phyloP scores from a whole-genome alignment of 495 filamentous ascomycete species.

The Hyaloscypha hepaticicola region DNA sequence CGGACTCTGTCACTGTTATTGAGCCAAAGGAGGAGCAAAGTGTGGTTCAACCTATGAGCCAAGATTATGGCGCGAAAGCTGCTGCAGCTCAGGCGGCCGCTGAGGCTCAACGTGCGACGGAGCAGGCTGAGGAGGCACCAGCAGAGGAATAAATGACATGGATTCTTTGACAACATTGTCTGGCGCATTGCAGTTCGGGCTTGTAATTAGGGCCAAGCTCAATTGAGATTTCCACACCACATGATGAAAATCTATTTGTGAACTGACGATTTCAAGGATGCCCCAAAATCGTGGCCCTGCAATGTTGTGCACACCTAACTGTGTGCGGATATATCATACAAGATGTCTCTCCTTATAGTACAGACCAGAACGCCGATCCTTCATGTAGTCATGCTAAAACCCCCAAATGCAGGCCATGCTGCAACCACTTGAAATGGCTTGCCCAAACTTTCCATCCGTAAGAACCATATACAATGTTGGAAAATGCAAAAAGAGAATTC shows the following conservation, averaged over 20 bases:
- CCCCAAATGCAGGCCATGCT: slow-evolving; percentile 27
- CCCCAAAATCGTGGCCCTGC: neutral
- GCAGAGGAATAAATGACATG: slow-evolving; percentile 49
- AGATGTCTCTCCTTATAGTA: slow-evolving; percentile 18
- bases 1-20: slow-evolving; percentile 97
- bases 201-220: slow-evolving; percentile 32
- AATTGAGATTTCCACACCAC: neutral
- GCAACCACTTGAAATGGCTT: slow-evolving; percentile 10
- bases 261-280: neutral
- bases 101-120: slow-evolving; percentile 65
- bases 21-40: slow-evolving; percentile 99
- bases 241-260: neutral
- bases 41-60: slow-evolving; percentile 88
- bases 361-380: slow-evolving; percentile 25
- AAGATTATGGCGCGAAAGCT: slow-evolving; percentile 98
- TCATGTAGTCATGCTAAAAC: slow-evolving; percentile 26
- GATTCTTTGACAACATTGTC: slow-evolving; percentile 26
- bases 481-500: slow-evolving; percentile 17
- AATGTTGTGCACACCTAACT: slow-evolving; percentile 10
- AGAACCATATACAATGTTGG: slow-evolving; percentile 24
- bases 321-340: slow-evolving; percentile 23
- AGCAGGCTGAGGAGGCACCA: slow-evolving; percentile 58
- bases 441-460: neutral
- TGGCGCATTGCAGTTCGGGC: slow-evolving; percentile 29
- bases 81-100: slow-evolving; percentile 71